Conservation (phyloP, 768 basidiomycete genomes). For the Termitomyces sp. region DNA sequence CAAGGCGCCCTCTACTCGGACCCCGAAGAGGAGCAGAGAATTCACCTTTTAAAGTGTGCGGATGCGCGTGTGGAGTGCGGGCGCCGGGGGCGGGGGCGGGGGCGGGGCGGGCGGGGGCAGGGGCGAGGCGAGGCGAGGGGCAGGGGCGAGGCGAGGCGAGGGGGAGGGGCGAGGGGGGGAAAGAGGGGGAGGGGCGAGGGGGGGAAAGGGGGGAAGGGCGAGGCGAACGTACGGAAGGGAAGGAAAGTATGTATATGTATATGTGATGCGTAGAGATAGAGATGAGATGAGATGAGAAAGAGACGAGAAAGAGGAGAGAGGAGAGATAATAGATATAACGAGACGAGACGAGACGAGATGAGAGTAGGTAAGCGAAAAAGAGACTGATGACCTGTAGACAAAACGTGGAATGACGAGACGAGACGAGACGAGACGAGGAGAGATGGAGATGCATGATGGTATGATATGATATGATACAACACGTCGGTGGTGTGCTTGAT, state of each 20-base stretch:
- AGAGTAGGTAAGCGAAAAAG: not conserved
- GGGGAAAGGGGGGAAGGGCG: not conserved
- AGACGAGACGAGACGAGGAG: no score
- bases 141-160: not conserved
- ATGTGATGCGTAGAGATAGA: not conserved
- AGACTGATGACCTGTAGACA: not conserved
- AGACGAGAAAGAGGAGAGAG: conserved; percentile 1
- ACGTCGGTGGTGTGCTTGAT: not conserved
- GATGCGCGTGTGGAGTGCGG: not conserved
- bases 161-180: not conserved
- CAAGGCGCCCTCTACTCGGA: conserved; percentile 12
- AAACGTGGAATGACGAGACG: not conserved
- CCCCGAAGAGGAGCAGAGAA: conserved; percentile 25
- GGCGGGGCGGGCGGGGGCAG: not conserved
- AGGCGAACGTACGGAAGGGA: not conserved
- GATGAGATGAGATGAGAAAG: not conserved
- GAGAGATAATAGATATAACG: conserved; percentile 8
- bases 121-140: not conserved
- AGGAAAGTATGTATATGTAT: not conserved
- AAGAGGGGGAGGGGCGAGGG: not conserved
- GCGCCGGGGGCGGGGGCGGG: conserved; percentile 3
- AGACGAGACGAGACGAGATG: not conserved
- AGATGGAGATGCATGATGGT: no score
- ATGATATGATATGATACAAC: conserved; percentile 4
- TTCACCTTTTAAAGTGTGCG: conserved; percentile 14